Evolutionary conservation across 345 rosid genomes (phyloP), one percentile per base, ranked within the genome.

Genomic region (Acer saccharum): DNA sequence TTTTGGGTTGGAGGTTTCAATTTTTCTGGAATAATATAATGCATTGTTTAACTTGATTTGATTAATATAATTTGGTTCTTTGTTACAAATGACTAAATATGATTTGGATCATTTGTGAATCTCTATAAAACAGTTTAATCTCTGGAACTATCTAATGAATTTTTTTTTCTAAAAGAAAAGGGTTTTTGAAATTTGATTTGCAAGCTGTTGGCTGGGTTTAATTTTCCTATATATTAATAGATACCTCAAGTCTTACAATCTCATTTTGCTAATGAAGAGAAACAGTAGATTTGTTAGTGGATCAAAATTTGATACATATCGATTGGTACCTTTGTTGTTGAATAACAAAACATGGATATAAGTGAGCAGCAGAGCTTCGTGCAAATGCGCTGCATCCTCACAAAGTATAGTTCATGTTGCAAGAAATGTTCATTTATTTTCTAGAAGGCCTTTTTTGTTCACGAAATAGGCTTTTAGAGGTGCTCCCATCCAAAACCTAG

Each of bases 91-190:
- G 12, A 44, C 50, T 44, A 44, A 0, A 44, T 1, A 44, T 44
- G 1, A 5, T 6, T 58, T 18, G 39, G 23, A 46, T 55, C 23
- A 8, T 50, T 65, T 65, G 50, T 55, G 39, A 13, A 18, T 25
- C 7, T 63, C 52, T 32, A 39, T 18, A 7, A 39, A 72, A 58
- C 10, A n/a, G 1, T 61, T 14, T 61, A 44, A 18, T 23, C 6
- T 71, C 16, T 58, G 75, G 64, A 43, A 21, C 68, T 14, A 43
- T 73, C 23, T 16, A 61, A 61, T 61, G 66, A 61, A 43, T 20
- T 61, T 11, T 25, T 25, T 25, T n/a, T n/a, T n/a, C n/a, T n/a
- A n/a, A n/a, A n/a, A n/a, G n/a, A n/a, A n/a, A n/a, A n/a, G n/a
- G n/a, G n/a, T 18, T 58, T 58, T 58, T 18, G 10, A 58, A 58